These are phyloP conservation scores for Plantago ovata DNA, from an alignment of 257 asterid species.

Conservation along the genomic window DNA sequence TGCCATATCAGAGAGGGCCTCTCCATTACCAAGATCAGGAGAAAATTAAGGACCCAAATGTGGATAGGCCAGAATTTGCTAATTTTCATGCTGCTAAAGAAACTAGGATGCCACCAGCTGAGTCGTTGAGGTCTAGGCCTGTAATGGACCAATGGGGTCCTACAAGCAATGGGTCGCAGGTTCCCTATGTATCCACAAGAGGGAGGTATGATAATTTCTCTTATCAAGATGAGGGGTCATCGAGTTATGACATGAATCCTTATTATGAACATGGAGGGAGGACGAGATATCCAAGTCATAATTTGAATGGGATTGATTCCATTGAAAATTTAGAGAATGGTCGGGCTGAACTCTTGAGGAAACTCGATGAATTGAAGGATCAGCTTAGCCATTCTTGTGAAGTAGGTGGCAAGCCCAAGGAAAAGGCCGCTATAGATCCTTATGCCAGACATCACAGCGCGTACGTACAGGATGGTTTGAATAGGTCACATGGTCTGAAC, in stretches of 20 bases:
- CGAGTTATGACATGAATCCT: conserved; percentile 40
- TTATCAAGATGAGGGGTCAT: conserved; percentile 57
- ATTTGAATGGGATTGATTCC: conserved; percentile 41
- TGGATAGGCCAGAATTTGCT: conserved; percentile 34
- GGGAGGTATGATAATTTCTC: conserved; percentile 37
- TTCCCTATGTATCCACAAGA: conserved; percentile 26
- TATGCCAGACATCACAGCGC: conserved; percentile 34
- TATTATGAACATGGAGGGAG: conserved; percentile 47
- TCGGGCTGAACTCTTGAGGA: conserved; percentile 73
- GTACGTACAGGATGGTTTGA: conserved; percentile 39
- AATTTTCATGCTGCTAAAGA: conserved; percentile 31
- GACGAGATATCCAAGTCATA: conserved; percentile 39
- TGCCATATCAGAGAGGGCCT: conserved; percentile 25
- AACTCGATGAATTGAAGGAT: conserved; percentile 73
- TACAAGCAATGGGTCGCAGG: conserved; percentile 29
- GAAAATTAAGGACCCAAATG: conserved; percentile 28
- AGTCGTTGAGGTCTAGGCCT: conserved; percentile 46
- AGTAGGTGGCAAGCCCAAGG: conserved; percentile 45
- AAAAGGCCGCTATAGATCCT: conserved; percentile 38
- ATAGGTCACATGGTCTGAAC: conserved; percentile 33
- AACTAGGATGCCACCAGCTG: conserved; percentile 32
- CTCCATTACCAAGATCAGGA: conserved; percentile 28
- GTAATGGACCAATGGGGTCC: conserved; percentile 27
- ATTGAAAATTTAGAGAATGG: conserved; percentile 61
- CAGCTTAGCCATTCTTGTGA: conserved; percentile 68